Base-by-base conservation (phyloP, 331 rosid genomes). In the Erythrophleum ivorense region DNA sequence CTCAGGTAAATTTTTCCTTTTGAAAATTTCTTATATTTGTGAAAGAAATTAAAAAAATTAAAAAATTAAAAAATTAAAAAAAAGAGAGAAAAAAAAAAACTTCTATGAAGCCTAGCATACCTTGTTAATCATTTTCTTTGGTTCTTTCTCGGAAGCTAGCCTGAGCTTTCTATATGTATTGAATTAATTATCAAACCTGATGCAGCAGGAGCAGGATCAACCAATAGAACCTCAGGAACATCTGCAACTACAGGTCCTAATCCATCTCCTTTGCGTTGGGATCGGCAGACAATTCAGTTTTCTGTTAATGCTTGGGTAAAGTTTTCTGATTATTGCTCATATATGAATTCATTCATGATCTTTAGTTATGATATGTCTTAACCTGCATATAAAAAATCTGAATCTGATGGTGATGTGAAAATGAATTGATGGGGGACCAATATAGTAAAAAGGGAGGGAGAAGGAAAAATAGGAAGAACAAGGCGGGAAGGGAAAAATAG, bases 301-400 rank as follows among this genome's bases (percentile, higher is more conserved):
- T 93, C 99, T 24, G 89, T 94, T 71, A 92, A 96, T 81, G 99
- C 99, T 83, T 96, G 99, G 99, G 99, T 96, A 92, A 19, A 34
- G 76, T 67, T 57, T 80, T 55, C 75, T 81, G 21, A 34, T 53
- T 7, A 9, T 50, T 66, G 10, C 62, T 75, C 50, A 19, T 55
- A 9, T 48, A 24, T 24, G 19, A 52, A 21, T 84, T 58, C 52
- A 9, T 64, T 36, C 55, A 33, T 9, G 19, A 57, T 58, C 63
- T 74, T 73, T 29, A 24, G 71, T 73, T 68, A 40, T 57, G 33
- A 74, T 53, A 52, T 75, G 14, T 48, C 34, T 33, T 48, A 67
- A 9, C 29, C 75, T 82, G 66, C 50, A 40, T 79, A 46, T 53
- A 58, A 52, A 60, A 6, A 13, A 31, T 79, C 71, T 55, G 62